Percentiles rank a stretch among this genome's conserved stretches.
Conservation (phyloP, 108 stramenopile genomes). For the Skeletonema grethae region DNA sequence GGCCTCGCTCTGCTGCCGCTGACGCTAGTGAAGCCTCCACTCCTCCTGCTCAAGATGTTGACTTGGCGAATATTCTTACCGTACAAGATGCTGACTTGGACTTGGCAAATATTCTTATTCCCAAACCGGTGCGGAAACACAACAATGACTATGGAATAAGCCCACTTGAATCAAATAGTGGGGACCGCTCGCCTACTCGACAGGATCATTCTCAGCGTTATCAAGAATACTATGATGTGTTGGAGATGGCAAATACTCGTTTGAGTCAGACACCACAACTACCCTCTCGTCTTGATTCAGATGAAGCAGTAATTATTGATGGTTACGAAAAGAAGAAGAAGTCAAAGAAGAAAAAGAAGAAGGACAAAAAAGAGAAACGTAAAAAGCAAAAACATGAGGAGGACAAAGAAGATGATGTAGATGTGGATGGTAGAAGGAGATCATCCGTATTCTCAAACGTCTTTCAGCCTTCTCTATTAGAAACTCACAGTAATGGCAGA, state of each 20-base stretch:
- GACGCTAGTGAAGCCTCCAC: neutral
- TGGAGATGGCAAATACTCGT: slow-evolving; percentile 40
- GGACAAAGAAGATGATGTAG: neutral
- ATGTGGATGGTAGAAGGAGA: slow-evolving; percentile 12
- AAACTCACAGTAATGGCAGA: neutral
- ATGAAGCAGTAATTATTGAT: neutral
- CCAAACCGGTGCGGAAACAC: neutral
- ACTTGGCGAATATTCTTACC: neutral
- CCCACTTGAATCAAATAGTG: neutral
- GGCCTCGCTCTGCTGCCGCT: neutral
- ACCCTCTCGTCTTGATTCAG: neutral
- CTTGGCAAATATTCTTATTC: neutral
- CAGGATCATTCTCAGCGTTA: slow-evolving; percentile 2
- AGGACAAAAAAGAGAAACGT: slow-evolving; percentile 19
- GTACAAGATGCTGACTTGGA: neutral
- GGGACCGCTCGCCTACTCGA: neutral
- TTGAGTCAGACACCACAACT: neutral
- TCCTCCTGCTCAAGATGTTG: neutral
- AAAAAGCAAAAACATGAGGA: slow-evolving; percentile 4
- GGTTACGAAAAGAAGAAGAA: slow-evolving; percentile 4
- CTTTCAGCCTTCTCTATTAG: slow-evolving; percentile 9
- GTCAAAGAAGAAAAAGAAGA: slow-evolving; percentile 31
- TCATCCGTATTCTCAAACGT: slow-evolving; percentile 18
- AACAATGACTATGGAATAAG: neutral
- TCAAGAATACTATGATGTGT: slow-evolving; percentile 44